These are phyloP conservation scores for Daldinia concentrica DNA, from an alignment of 495 filamentous ascomycete genomes.

Conservation along the genomic window DNA sequence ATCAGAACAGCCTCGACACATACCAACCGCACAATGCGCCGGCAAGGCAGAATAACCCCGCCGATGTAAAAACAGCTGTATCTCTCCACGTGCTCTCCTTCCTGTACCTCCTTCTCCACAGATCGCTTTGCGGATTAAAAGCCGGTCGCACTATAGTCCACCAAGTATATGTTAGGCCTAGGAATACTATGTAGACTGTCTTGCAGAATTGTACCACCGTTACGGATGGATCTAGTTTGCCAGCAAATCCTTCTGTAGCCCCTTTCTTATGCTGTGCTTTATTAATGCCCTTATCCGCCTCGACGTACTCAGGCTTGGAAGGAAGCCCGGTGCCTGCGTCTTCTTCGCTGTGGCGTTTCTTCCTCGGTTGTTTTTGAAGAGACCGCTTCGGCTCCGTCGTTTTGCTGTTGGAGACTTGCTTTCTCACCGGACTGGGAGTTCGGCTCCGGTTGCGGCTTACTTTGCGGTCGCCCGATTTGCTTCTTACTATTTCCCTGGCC, in stretches of 20 bases:
- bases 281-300: background rate
- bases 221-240: background rate
- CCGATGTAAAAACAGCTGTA: conserved; percentile 30
- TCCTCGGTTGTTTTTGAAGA: conserved; percentile 23
- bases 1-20: conserved; percentile 17
- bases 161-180: conserved; percentile 35
- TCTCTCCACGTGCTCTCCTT: conserved; percentile 45
- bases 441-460: conserved; percentile 15
- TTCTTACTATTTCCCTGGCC: conserved; percentile 29
- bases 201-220: conserved; percentile 21
- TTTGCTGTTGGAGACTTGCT: conserved; percentile 12
- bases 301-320: conserved; percentile 27
- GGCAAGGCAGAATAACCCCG: conserved; percentile 31
- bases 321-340: conserved; percentile 28
- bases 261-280: conserved; percentile 13
- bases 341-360: conserved; percentile 32
- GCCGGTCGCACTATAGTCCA: conserved; percentile 44
- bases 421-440: conserved; percentile 31
- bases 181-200: conserved; percentile 26
- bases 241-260: background rate
- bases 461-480: conserved; percentile 25
- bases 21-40: conserved; percentile 32
- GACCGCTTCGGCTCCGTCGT: conserved; percentile 25
- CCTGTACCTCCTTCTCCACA: conserved; percentile 41
- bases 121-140: conserved; percentile 43